These are phyloP conservation scores for Sisymbrium altissimum DNA, from an alignment of 345 rosid genomes.

Conservation along the genomic window DNA sequence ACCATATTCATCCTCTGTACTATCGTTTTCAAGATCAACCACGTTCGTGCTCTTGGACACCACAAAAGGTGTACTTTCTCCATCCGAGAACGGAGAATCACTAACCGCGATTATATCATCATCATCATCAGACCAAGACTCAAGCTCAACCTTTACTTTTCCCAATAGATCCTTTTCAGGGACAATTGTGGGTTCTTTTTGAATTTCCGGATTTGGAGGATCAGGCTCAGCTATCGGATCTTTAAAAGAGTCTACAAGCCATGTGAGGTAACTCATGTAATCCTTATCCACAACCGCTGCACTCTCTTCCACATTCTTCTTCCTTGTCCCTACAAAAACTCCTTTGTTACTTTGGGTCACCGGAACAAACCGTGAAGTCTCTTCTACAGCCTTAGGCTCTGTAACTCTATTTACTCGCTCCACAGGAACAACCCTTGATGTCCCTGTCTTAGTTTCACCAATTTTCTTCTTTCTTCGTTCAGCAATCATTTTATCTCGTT, in stretches of 20 bases:
- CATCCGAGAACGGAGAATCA: conserved; percentile 19
- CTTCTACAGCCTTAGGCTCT: background rate
- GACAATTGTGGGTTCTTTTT: background rate
- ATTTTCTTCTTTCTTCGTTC: background rate
- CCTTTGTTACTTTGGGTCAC: background rate
- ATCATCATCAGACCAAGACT: conserved; percentile 13
- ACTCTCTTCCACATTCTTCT: background rate
- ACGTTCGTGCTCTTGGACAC: conserved; percentile 17
- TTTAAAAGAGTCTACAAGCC: conserved; percentile 28
- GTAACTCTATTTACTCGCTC: background rate
- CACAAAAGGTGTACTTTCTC: conserved; percentile 21
- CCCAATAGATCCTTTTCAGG: background rate
- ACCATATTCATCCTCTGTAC: background rate
- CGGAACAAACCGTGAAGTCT: background rate
- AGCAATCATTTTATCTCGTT: background rate
- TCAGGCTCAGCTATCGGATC: background rate
- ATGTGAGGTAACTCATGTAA: conserved; percentile 28
- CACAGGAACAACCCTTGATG: background rate
- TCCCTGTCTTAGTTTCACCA: background rate
- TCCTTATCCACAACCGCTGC: conserved; percentile 12
- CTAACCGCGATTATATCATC: conserved; percentile 16
- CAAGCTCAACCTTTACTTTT: conserved; percentile 16
- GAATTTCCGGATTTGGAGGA: background rate
- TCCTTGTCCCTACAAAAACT: background rate
- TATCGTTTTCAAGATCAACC: conserved; percentile 21